Evolutionary conservation across 352 stramenopile genomes (phyloP), one percentile per base, ranked within the genome.

Genomic region (Phytopythium ostracodes): DNA sequence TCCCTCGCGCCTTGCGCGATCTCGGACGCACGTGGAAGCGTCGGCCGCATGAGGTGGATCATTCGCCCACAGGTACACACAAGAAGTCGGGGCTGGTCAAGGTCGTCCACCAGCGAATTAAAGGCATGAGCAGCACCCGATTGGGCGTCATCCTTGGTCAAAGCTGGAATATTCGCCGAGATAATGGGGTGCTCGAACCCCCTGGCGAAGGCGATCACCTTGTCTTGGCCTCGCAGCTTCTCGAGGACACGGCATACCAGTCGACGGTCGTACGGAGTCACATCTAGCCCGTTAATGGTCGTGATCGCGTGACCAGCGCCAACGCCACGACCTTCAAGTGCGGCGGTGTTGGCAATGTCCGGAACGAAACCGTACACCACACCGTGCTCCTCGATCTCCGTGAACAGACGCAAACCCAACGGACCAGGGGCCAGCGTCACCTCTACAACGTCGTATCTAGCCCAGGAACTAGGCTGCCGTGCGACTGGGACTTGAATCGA

Each of bases 371-470:
- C 78, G 40, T 84, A 77, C 0, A 91, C 72, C 4, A 91, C 65
- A 0, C 77, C 81, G 29, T 84, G 73, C 40, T 84, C 55, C 35
- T 83, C 67, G 20, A 87, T 64, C 40, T 88, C 79, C 15, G 75
- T 82, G 56, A 69, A 79, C 11, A 92, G 63, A 56, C 88, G 77
- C 14, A 92, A 56, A 18, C 81, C 81, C 29, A 92, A 64, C 2
- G 84, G 76, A 8, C 81, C 84, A 31, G 74, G 40, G 35, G 67
- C 66, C 31, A 87, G 67, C 2, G 31, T 29, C 22, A 79, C 72
- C 42, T 87, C 52, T 29, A 88, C 55, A 15, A 72, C 36, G 52
- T 81, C 70, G 12, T 9, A 70, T 15, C 58, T 59, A 18, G 22
- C 43, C 73, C 71, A 87, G 14, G 40, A 35, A 35, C 24, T 50